Base-by-base conservation (phyloP, 2,329 filamentous ascomycete genomes). In the Pestalotiopsis sp. region DNA sequence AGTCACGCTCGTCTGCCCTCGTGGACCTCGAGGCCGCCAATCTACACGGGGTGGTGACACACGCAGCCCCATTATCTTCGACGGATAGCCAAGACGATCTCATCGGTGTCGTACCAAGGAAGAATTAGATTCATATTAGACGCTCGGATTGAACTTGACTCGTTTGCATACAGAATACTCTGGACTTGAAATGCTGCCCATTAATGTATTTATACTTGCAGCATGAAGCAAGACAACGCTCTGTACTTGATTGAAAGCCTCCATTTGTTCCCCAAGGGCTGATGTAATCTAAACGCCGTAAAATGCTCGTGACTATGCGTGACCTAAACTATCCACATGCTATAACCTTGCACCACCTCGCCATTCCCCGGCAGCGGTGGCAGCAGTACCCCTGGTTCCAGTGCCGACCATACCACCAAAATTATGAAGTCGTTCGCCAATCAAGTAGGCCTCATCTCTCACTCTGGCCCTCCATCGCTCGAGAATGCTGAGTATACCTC, bases 341-440 rank as follows among this genome's bases (percentile, higher is more conserved):
- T 58, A 66, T 66, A 66, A 31, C 13, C 63, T 56, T 9, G 41
- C 49, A 57, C 63, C 49, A n/a, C 63, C 49, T 56, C 63, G 27
- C 63, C 63, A 66, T 12, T 66, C 63, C 17, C 62, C 41, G 7
- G 45, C 63, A 3, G 41, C 49, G 7, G 25, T 45, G 20, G 45
- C 49, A 58, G 63, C 40, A 13, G 41, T 36, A 31, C 63, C 63
- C 38, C 25, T 66, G 13, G 45, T 58, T 25, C 65, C 65, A 20
- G 63, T 58, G 49, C 65, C 65, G 27, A 66, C 65, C 56, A 66
- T 52, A 14, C 65, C 65, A 9, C 65, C 65, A 81, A 98, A 97
- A 79, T 99, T 99, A 82, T 99, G 97, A 76, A 99, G 81, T 69
- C 95, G 85, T 82, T 99, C 95, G 2, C 96, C 96, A 76, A 98